Conservation (phyloP, 108 stramenopile genomes). For the Pseudonitzschia multistriata region DNA sequence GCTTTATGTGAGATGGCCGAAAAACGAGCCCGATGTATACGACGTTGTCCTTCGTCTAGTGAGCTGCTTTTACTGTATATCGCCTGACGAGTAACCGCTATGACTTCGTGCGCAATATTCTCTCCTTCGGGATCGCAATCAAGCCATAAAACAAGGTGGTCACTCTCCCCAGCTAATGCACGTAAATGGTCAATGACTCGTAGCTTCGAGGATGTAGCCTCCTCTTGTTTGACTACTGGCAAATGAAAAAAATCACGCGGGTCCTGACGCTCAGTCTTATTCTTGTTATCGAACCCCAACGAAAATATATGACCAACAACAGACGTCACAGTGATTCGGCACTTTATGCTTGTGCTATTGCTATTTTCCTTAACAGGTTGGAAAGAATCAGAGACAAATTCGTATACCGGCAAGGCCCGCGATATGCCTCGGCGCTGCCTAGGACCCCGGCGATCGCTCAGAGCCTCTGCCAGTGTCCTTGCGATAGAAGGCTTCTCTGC, state of each 20-base stretch:
- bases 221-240: conserved; percentile 30
- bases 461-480: conserved; percentile 32
- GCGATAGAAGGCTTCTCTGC: conserved; percentile 46
- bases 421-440: conserved; percentile 31
- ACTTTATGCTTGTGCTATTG: not conserved
- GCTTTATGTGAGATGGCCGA: conserved; percentile 65
- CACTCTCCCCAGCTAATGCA: conserved; percentile 34
- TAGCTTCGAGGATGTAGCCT: conserved; percentile 24
- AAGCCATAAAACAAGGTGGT: conserved; percentile 49
- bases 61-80: conserved; percentile 11
- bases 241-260: conserved; percentile 51
- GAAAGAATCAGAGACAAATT: conserved; percentile 25
- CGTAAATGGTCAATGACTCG: conserved; percentile 43
- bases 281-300: conserved; percentile 60
- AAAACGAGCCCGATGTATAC: conserved; percentile 64
- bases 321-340: conserved; percentile 48
- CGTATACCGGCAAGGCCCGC: conserved; percentile 31
- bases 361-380: conserved; percentile 4
- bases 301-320: conserved; percentile 67
- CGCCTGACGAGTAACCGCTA: conserved; percentile 38
- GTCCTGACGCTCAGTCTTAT: conserved; percentile 40
- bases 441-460: conserved; percentile 18
- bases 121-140: conserved; percentile 66
- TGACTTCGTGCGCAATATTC: conserved; percentile 76
- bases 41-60: not conserved